Evolutionary conservation across 495 filamentous ascomycete species (phyloP).

Genomic region (Daldinia caldariorum): DNA sequence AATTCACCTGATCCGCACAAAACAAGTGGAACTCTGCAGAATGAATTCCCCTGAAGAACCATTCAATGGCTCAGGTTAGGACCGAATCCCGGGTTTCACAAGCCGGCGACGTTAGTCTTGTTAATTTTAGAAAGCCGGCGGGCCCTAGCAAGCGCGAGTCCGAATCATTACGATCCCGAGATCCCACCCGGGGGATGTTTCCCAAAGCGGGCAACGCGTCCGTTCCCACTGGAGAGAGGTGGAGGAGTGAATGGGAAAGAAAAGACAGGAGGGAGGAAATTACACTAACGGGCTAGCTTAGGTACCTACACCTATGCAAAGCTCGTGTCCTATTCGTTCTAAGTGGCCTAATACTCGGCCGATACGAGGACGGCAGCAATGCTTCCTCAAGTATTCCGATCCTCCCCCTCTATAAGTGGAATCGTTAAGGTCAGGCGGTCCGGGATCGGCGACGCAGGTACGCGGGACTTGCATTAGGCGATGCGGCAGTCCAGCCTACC

Average conservation of each 20-base stretch:
- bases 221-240: background rate
- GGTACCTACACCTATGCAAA: conserved; percentile 8
- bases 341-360: conserved; percentile 19
- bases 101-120: conserved; percentile 6
- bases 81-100: conserved; percentile 26
- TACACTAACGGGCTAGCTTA: conserved; percentile 22
- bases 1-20: conserved; percentile 5
- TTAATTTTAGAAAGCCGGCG: conserved; percentile 30
- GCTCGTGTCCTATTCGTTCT: conserved; percentile 23
- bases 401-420: conserved; percentile 20
- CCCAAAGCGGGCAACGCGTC: conserved; percentile 36
- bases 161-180: conserved; percentile 39
- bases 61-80: conserved; percentile 29
- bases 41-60: conserved; percentile 13
- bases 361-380: conserved; percentile 13
- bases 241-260: too few species aligned
- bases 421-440: conserved; percentile 13
- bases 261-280: conserved; percentile 4
- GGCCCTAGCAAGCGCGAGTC: conserved; percentile 21
- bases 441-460: conserved; percentile 42
- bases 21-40: conserved; percentile 7
- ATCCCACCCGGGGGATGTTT: conserved; percentile 36
- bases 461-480: conserved; percentile 33
- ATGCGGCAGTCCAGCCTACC: conserved; percentile 25
- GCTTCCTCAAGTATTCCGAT: background rate